phyloP scores from a whole-genome alignment of 2,329 filamentous ascomycete genomes.

The Phialemonium atrogriseum region DNA sequence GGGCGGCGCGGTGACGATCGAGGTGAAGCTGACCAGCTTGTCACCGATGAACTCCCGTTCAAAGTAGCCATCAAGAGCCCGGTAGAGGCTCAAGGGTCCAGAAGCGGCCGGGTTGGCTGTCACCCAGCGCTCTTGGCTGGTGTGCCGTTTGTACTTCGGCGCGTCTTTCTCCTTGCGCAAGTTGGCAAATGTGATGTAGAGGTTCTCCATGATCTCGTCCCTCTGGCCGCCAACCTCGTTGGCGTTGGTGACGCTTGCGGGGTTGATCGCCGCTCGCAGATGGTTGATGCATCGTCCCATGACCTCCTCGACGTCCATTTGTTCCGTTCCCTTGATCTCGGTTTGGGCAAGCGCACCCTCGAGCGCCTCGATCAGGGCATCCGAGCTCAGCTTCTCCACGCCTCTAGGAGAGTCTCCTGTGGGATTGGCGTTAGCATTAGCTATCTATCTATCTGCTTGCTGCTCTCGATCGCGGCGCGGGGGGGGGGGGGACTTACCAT shows the following conservation, averaged over 20 bases:
- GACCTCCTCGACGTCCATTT: slow-evolving; percentile 95
- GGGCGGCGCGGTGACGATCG: slow-evolving; percentile 70
- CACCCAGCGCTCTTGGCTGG: slow-evolving; percentile 55
- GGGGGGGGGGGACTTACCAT: too few species aligned
- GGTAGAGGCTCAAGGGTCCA: slow-evolving; percentile 59
- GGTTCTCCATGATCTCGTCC: slow-evolving; percentile 68
- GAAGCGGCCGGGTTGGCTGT: slow-evolving; percentile 48
- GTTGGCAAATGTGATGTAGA: slow-evolving; percentile 54
- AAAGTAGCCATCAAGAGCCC: slow-evolving; percentile 78
- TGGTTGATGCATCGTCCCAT: slow-evolving; percentile 88
- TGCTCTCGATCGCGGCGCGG: slow-evolving; percentile 2
- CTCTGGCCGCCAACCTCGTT: slow-evolving; percentile 52
- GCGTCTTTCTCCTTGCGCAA: slow-evolving; percentile 47
- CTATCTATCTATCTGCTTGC: too few species aligned
- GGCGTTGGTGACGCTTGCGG: slow-evolving; percentile 45
- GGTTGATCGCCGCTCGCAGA: slow-evolving; percentile 78
- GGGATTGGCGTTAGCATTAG: too few species aligned
- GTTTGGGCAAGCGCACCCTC: slow-evolving; percentile 14
- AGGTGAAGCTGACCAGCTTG: slow-evolving; percentile 56
- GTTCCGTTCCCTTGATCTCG: slow-evolving; percentile 41
- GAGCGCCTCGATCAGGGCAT: too few species aligned
- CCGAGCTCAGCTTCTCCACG: too few species aligned
- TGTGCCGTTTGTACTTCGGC: slow-evolving; percentile 31
- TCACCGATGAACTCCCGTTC: slow-evolving; percentile 68
- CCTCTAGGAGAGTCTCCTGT: too few species aligned